Evolutionary conservation across 306 rosid genomes (phyloP).

Genomic region (Quercus glauca): DNA sequence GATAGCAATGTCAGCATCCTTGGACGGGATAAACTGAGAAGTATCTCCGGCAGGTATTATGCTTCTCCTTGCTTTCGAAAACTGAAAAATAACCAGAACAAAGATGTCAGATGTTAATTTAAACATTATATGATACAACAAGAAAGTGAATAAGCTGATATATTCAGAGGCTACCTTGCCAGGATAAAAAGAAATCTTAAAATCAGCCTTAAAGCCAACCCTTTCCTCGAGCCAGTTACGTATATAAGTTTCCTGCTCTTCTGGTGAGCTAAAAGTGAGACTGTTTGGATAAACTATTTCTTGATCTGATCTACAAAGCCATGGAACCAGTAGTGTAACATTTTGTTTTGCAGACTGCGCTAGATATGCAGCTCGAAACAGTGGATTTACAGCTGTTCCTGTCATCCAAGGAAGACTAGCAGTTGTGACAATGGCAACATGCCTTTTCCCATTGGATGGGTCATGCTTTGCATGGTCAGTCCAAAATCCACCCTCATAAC

Average conservation of each 20-base stretch:
- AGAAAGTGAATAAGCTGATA: slow-evolving; percentile 17
- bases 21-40: slow-evolving; percentile 82
- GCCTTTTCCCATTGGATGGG: slow-evolving; percentile 54
- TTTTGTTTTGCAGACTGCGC: slow-evolving; percentile 72
- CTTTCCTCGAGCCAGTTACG: slow-evolving; percentile 99
- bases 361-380: slow-evolving; percentile 95
- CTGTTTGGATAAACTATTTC: slow-evolving; percentile 78
- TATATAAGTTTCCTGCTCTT: slow-evolving; percentile 86
- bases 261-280: slow-evolving; percentile 81
- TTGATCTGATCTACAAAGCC: slow-evolving; percentile 95
- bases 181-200: slow-evolving; percentile 91
- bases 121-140: slow-evolving; percentile 3
- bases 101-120: slow-evolving; percentile 26
- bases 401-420: slow-evolving; percentile 99
- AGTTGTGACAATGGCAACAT: slow-evolving; percentile 93
- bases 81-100: slow-evolving; percentile 42
- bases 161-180: slow-evolving; percentile 66
- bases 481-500: slow-evolving; percentile 91
- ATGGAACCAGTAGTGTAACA: slow-evolving; percentile 92
- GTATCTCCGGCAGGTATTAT: slow-evolving; percentile 96
- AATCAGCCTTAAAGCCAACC: slow-evolving; percentile 85
- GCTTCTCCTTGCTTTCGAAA: slow-evolving; percentile 81
- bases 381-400: slow-evolving; percentile 95
- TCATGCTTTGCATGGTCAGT: slow-evolving; percentile 64
- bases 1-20: slow-evolving; percentile 93